Conservation (phyloP, 495 filamentous ascomycete genomes). For the Haplographium delicatum region DNA sequence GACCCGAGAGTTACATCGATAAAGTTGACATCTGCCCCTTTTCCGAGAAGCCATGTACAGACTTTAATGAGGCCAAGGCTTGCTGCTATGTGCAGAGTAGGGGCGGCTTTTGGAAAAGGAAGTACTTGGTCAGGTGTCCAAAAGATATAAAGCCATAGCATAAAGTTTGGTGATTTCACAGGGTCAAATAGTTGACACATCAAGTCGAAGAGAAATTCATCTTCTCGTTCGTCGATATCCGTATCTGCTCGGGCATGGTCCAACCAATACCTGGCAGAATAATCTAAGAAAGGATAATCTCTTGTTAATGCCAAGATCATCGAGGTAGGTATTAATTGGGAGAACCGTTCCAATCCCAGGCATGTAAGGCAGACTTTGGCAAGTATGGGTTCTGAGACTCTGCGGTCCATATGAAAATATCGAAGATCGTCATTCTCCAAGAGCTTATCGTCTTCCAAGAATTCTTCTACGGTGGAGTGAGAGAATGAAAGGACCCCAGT, state of each 20-base stretch:
- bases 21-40: neutral
- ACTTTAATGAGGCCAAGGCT: neutral
- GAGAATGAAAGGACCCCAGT: conserved; percentile 30
- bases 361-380: conserved; percentile 7
- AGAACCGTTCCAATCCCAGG: neutral
- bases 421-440: neutral
- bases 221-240: neutral
- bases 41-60: conserved; percentile 4
- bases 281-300: neutral
- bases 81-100: conserved; percentile 2
- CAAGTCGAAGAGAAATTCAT: neutral
- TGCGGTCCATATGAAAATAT: neutral
- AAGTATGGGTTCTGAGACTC: neutral
- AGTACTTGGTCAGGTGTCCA: neutral
- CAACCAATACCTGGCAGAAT: neutral
- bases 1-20: neutral
- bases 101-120: neutral
- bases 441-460: conserved; percentile 12
- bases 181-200: conserved; percentile 2
- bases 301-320: neutral
- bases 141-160: neutral
- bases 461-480: conserved; percentile 30
- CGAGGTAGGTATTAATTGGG: neutral
- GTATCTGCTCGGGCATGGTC: neutral
- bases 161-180: conserved; percentile 2